Conservation (phyloP, 2,329 filamentous ascomycete species). For the Fusarium sp. region DNA sequence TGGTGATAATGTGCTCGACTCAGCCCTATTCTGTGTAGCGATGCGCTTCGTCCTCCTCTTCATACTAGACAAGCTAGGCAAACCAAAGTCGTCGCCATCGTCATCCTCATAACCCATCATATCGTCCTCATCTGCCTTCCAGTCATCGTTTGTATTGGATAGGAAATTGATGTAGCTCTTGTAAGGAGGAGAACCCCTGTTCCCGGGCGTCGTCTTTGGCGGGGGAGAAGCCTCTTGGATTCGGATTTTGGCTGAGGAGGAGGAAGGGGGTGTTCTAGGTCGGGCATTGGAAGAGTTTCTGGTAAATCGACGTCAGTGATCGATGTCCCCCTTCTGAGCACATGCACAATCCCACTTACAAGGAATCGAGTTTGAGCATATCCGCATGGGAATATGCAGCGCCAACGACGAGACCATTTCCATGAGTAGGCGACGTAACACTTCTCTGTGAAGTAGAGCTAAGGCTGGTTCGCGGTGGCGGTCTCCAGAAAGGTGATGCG, state of each 20-base stretch:
- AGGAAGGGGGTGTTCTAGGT: constrained; percentile 81
- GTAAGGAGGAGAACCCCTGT: constrained; percentile 70
- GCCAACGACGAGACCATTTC: constrained; percentile 83
- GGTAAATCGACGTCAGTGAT: constrained; percentile 21
- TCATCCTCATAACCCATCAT: constrained; percentile 85
- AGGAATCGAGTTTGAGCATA: constrained; percentile 85
- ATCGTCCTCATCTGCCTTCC: constrained; percentile 81
- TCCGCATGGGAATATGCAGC: constrained; percentile 97
- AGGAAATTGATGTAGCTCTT: constrained; percentile 85
- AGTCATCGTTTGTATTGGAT: constrained; percentile 84
- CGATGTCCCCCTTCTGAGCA: not conserved
- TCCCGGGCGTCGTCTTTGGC: constrained; percentile 62
- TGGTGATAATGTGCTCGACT: constrained; percentile 53
- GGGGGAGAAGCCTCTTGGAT: constrained; percentile 68
- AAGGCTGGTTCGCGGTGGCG: constrained; percentile 63
- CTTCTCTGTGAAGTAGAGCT: constrained; percentile 63
- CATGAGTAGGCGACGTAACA: constrained; percentile 58
- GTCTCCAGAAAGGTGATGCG: constrained; percentile 88
- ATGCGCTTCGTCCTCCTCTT: constrained; percentile 74
- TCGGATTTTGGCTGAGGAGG: constrained; percentile 63
- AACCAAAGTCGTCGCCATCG: constrained; percentile 93
- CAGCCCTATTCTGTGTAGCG: constrained; percentile 57
- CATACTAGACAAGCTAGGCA: constrained; percentile 93
- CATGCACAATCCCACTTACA: constrained; percentile 65
- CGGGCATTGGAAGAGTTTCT: constrained; percentile 73